Base-by-base conservation (phyloP, 2,329 filamentous ascomycete species). In the Aspergillus phoenicis region DNA sequence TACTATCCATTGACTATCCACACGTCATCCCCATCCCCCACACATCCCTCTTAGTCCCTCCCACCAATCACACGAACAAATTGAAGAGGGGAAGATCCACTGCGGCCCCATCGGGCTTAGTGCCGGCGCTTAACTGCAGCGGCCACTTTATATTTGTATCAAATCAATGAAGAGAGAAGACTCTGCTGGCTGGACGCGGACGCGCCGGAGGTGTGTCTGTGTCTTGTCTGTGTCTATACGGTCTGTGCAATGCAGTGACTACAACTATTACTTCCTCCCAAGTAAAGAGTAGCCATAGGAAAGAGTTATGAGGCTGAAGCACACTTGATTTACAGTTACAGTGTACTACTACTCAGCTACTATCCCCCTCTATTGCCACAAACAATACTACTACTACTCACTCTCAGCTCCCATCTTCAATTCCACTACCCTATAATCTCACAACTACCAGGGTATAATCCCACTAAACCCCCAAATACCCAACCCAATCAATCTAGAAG, bases 121-220 rank as follows among this genome's bases (percentile, higher is more conserved):
- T 59, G 64, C 65, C 62, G 55, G 65, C 65, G 65, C 65, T 67
- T 67, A 67, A 66, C 52, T 62, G 62, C 62, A 30, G 28, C 28
- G 28, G 28, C 28, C 28, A 30, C 28, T 30, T 30, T 30, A 30
- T 30, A 8, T 30, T 11, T 30, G 28, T 30, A 30, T 30, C 28
- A 30, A 30, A 30, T 30, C 28, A 30, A 30, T 11, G 11, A 48
- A 22, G 24, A 15, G 7, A 13, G 20, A 22, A 6, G 17, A 28
- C 11, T 20, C 45, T 24, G 22, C 20, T 26, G 5, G 41, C 41
- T 45, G 41, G 41, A 45, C 41, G 43, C 43, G 43, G 43, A 47
- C 43, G 43, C 43, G 43, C 43, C 43, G 43, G 20, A 6, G 24
- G 43, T 47, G 20, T 47, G 11, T n/a, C 11, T 47, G 11, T n/a